These are phyloP conservation scores for Saitoella complicata DNA, from an alignment of 805 yeast genomes.

Conservation along the genomic window DNA sequence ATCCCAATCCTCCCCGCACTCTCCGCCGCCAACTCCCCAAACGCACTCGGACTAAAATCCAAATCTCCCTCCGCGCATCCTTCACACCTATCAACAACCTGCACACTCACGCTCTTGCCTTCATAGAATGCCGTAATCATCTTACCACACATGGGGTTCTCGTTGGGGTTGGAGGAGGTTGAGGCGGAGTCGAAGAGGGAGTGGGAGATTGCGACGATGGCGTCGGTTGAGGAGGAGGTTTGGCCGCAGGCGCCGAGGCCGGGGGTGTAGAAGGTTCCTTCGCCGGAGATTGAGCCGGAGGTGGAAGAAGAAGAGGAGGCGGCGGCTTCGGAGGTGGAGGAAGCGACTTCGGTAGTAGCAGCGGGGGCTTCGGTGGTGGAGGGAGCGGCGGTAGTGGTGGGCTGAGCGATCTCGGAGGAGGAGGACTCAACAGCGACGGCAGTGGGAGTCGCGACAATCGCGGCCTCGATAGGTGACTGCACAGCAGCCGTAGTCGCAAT, in stretches of 20 bases:
- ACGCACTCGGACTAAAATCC: slow-evolving; percentile 49
- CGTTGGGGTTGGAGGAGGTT: slow-evolving; percentile 26
- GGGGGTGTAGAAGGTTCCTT: slow-evolving; percentile 23
- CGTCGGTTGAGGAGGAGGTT: slow-evolving; percentile 30
- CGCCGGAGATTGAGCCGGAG: slow-evolving; percentile 19
- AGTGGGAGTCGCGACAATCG: slow-evolving; percentile 7
- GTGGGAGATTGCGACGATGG: slow-evolving; percentile 37
- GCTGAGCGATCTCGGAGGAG: slow-evolving; percentile 1
- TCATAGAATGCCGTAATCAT: slow-evolving; percentile 30
- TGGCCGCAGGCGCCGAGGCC: slow-evolving; percentile 43
- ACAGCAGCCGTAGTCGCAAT: no score
- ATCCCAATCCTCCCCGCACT: slow-evolving; percentile 38
- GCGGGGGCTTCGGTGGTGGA: slow-evolving; percentile 5
- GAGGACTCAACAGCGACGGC: slow-evolving; percentile 1
- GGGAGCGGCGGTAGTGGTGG: slow-evolving; percentile 6
- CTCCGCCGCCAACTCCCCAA: slow-evolving; percentile 33
- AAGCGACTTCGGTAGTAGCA: not conserved
- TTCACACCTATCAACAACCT: slow-evolving; percentile 41
- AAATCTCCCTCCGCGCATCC: slow-evolving; percentile 36
- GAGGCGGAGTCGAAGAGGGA: slow-evolving; percentile 26
- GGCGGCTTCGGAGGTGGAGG: slow-evolving; percentile 6
- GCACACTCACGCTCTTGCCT: slow-evolving; percentile 39
- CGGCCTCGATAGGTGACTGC: slow-evolving; percentile 5
- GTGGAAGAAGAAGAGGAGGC: slow-evolving; percentile 10
- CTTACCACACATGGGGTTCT: slow-evolving; percentile 34